phyloP scores from a whole-genome alignment of 768 basidiomycete species.

The Amanita rubescens region DNA sequence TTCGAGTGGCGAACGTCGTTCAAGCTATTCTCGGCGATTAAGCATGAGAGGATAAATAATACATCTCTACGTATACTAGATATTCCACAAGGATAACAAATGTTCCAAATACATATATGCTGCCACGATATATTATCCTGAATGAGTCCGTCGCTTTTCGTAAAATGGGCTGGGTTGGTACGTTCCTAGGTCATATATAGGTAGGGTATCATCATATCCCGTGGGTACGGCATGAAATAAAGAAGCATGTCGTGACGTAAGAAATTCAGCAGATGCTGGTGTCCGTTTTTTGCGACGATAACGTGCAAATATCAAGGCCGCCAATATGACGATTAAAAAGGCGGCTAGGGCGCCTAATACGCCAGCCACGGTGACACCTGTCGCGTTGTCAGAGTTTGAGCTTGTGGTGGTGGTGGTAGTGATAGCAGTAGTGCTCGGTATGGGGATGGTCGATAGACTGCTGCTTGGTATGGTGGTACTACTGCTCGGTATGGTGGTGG shows the following conservation, averaged over 20 bases:
- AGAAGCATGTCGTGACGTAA: constrained; percentile 12
- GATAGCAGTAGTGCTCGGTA: constrained; percentile 10
- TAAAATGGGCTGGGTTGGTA: background rate
- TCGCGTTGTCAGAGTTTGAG: constrained; percentile 9
- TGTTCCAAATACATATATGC: background rate
- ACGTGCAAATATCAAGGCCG: constrained; percentile 33
- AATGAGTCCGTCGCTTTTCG: background rate
- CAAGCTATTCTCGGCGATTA: constrained; percentile 83
- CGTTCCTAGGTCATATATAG: background rate
- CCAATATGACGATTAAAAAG: constrained; percentile 26
- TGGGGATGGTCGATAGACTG: background rate
- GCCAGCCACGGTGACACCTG: constrained; percentile 47
- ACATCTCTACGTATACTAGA: background rate
- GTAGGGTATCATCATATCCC: background rate
- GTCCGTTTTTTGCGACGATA: constrained; percentile 32
- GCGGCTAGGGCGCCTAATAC: constrained; percentile 42
- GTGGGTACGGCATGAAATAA: background rate
- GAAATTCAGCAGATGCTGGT: constrained; percentile 58
- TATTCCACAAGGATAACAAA: background rate
- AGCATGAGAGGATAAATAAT: constrained; percentile 6
- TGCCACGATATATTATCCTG: background rate
- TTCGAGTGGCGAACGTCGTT: constrained; percentile 89
- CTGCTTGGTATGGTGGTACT: no score
- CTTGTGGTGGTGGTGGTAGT: background rate
- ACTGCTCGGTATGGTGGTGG: no score